Conservation (phyloP, 2,329 filamentous ascomycete genomes). For the Ambrosiella xylebori region DNA sequence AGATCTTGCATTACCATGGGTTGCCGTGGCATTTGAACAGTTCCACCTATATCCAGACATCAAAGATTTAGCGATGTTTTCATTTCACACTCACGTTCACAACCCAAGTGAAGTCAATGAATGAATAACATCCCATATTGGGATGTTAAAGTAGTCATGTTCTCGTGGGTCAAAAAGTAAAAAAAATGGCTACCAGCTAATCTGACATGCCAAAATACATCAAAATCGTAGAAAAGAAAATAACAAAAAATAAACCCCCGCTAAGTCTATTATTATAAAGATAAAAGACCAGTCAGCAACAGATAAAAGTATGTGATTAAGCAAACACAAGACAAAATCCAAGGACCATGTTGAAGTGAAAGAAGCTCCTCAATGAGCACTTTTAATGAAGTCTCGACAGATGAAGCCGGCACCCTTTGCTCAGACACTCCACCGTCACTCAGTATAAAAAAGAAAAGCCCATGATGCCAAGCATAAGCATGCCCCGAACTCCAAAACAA, state of each 20-base stretch:
- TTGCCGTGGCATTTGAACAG: too few relatives aligned
- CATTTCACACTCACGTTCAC: too few relatives aligned
- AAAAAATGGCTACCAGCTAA: conserved; percentile 13
- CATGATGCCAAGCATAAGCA: conserved; percentile 2
- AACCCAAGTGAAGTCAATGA: too few relatives aligned
- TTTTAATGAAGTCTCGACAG: conserved; percentile 2
- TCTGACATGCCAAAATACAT: background rate
- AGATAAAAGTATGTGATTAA: background rate
- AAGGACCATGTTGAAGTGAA: background rate
- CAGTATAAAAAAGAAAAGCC: conserved; percentile 8
- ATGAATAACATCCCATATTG: background rate
- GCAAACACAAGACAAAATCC: background rate
- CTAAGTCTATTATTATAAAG: too few relatives aligned
- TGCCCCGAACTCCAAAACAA: conserved; percentile 1
- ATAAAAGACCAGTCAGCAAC: background rate
- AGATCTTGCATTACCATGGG: too few relatives aligned
- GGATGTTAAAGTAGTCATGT: background rate
- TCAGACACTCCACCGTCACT: conserved; percentile 10
- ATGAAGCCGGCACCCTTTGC: conserved; percentile 11
- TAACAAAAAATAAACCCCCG: background rate
- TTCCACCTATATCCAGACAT: too few relatives aligned
- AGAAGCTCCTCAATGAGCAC: conserved; percentile 1
- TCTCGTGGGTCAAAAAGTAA: background rate
- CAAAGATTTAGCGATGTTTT: too few relatives aligned
- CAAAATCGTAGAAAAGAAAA: background rate